Base-by-base conservation (phyloP, 148 eudicot genomes). In the Nepenthes gracilis region DNA sequence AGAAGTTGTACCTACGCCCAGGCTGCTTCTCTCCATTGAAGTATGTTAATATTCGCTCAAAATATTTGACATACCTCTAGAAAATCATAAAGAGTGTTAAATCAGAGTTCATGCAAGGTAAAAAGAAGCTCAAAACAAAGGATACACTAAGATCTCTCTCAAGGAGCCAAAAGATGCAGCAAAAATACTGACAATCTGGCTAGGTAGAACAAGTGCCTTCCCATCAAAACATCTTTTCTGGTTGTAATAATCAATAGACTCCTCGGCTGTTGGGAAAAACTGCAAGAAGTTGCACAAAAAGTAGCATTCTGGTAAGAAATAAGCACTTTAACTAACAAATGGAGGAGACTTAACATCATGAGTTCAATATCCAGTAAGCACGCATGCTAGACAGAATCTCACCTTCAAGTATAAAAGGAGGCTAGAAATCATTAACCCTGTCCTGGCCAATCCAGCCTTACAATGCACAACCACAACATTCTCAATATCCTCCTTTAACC, bases 401-500 rank as follows among this genome's bases (percentile, higher is more conserved):
- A 93, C 99, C 95, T 93, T 93, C 72, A 93, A 74, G 73, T 82
- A 88, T 61, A 88, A 63, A 50, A 93, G 87, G 72, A 93, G 99
- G 77, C 99, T 88, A 57, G 95, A 81, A 62, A 93, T 93, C 99
- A 88, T 93, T 64, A 93, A 70, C 52, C 99, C 99, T 48, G 99
- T 93, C 71, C 99, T 84, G 48, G 99, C 99, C 96, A 93, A 86
- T 80, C 99, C 99, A 63, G 99, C 99, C 70, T 93, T 93, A 75
- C 98, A 93, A 72, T 93, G 99, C 74, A 93, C 99, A 60, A 93
- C 94, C 74, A 93, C 95, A 47, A 93, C 95, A 84, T 93, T 88
- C 67, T 93, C 96, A 52, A 93, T 88, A 77, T 93, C 99, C 77
- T 93, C 96, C 78, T 93, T 93, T 79, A 93, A 79, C 99, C 99